Conservation (phyloP, 2,329 filamentous ascomycete species). For the Cercospora zeae-maydis region DNA sequence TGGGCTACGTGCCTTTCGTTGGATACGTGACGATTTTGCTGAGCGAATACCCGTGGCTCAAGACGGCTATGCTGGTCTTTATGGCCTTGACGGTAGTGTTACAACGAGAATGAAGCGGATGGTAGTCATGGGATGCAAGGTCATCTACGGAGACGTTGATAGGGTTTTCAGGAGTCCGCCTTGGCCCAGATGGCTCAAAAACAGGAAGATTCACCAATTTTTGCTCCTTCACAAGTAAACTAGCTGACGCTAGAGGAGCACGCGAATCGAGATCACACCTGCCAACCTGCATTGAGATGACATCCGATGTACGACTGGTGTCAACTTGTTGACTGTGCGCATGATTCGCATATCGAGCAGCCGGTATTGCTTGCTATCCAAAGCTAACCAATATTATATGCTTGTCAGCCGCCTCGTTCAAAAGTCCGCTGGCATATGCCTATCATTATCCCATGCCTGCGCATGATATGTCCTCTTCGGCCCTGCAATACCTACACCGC, state of each 20-base stretch:
- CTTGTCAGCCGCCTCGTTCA: background rate
- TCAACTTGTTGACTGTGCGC: background rate
- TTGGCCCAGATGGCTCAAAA: background rate
- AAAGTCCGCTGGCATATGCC: background rate
- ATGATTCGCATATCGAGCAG: background rate
- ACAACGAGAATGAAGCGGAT: conserved; percentile 67
- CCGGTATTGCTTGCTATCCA: background rate
- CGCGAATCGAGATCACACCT: background rate
- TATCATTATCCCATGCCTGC: conserved; percentile 6
- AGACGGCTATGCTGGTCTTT: conserved; percentile 87
- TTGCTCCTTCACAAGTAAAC: background rate
- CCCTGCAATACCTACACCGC: background rate
- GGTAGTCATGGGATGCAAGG: background rate
- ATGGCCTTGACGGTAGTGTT: conserved; percentile 94
- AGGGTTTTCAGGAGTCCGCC: background rate
- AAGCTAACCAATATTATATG: background rate
- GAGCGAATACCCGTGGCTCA: conserved; percentile 94
- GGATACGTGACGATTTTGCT: conserved; percentile 96
- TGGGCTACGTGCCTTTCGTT: conserved; percentile 89
- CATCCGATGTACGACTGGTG: background rate
- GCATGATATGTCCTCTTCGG: background rate
- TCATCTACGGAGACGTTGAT: background rate
- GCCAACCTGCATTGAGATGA: background rate
- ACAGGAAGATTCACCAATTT: background rate
- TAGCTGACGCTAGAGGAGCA: background rate